These are phyloP conservation scores for Reticulascus tulasneorum DNA, from an alignment of 2,329 filamentous ascomycete genomes.

Conservation along the genomic window DNA sequence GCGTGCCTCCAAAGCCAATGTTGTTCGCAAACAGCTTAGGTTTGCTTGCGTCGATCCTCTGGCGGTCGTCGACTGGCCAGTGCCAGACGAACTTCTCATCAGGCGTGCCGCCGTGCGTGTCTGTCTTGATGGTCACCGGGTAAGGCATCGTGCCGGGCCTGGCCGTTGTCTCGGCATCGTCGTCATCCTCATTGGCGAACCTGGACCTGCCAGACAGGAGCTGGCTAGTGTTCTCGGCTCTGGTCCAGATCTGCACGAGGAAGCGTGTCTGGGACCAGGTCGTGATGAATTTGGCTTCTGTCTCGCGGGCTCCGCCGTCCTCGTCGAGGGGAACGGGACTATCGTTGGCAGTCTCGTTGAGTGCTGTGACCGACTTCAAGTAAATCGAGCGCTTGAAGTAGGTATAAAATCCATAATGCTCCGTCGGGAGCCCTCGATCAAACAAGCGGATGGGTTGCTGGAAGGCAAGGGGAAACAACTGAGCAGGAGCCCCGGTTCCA, in stretches of 20 bases:
- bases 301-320: constrained; percentile 50
- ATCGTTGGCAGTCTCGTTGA: constrained; percentile 40
- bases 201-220: constrained; percentile 30
- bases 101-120: constrained; percentile 58
- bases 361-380: constrained; percentile 54
- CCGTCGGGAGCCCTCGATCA: constrained; percentile 72
- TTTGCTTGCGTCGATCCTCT: constrained; percentile 39
- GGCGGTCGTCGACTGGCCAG: constrained; percentile 44
- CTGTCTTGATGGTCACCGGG: constrained; percentile 56
- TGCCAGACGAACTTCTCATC: constrained; percentile 50
- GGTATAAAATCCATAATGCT: constrained; percentile 92
- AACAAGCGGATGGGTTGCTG: constrained; percentile 82
- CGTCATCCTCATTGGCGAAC: constrained; percentile 21
- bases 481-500: constrained; percentile 68
- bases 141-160: constrained; percentile 60
- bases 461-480: constrained; percentile 64
- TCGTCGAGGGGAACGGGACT: constrained; percentile 42
- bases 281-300: constrained; percentile 51
- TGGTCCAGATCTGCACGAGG: constrained; percentile 64
- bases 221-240: constrained; percentile 37
- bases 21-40: constrained; percentile 45
- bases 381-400: constrained; percentile 89
- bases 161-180: constrained; percentile 22
- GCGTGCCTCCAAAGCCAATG: constrained; percentile 44
- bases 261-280: constrained; percentile 60